These are phyloP conservation scores for Cenococcum geophilum DNA, from an alignment of 495 filamentous ascomycete genomes.

Conservation along the genomic window DNA sequence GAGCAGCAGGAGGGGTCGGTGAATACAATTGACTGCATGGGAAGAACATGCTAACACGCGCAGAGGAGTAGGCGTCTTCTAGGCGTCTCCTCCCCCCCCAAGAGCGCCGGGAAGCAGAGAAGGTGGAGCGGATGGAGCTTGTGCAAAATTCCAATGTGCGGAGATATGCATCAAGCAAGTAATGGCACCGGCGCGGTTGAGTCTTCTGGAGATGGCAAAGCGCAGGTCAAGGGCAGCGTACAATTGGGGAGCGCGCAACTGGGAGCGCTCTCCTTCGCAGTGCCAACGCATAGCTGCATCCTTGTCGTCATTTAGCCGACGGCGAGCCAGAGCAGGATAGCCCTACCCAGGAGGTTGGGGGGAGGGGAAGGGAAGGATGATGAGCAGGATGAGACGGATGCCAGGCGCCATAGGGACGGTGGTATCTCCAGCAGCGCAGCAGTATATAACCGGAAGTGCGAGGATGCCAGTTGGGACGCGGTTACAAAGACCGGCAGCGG, in stretches of 20 bases:
- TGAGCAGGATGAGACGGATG: too few relatives aligned
- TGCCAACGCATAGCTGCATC: conserved; percentile 2
- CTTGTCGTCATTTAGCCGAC: conserved; percentile 1
- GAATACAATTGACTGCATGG: conserved; percentile 6
- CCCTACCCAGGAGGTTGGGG: neutral
- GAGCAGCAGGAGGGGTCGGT: neutral
- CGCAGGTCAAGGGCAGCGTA: neutral
- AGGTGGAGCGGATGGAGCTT: neutral
- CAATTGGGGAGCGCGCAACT: neutral
- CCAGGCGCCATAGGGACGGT: too few relatives aligned
- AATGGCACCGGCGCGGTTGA: conserved; percentile 1
- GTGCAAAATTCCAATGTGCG: conserved; percentile 4
- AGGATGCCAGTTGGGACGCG: too few relatives aligned
- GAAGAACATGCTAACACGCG: conserved; percentile 7
- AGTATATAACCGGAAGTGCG: neutral
- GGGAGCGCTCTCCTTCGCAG: neutral
- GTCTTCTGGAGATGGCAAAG: neutral
- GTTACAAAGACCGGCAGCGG: neutral
- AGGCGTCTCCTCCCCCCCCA: neutral
- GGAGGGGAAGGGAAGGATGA: neutral
- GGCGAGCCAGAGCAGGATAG: neutral
- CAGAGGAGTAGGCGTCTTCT: neutral
- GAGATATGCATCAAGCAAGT: conserved; percentile 1
- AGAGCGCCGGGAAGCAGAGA: neutral
- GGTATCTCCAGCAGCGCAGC: neutral